A percentile compares a stretch with the other conserved stretches of the same genome.
These are phyloP conservation scores for Termitomyces eurrhizus DNA, from an alignment of 768 basidiomycete genomes.

Conservation along the genomic window DNA sequence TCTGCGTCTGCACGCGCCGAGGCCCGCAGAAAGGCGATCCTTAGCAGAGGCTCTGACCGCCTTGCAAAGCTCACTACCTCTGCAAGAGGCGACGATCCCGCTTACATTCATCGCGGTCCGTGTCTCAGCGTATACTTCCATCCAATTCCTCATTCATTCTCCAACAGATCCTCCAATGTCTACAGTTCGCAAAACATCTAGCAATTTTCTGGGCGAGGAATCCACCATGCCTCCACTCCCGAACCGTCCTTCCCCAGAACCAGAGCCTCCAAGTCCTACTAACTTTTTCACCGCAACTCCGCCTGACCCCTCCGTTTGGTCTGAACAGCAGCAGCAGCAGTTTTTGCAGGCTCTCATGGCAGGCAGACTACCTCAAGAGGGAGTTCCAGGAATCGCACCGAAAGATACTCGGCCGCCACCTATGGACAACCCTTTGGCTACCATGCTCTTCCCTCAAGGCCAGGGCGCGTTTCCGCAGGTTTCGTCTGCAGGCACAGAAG, in stretches of 20 bases:
- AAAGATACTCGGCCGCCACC: slow-evolving; percentile 20
- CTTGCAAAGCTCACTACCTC: slow-evolving; percentile 78
- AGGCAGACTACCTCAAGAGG: slow-evolving; percentile 15
- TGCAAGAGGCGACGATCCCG: slow-evolving; percentile 62
- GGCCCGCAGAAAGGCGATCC: slow-evolving; percentile 74
- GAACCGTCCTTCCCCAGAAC: slow-evolving; percentile 23
- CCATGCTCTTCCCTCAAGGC: slow-evolving; percentile 33
- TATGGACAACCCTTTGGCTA: slow-evolving; percentile 45
- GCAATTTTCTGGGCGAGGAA: slow-evolving; percentile 45
- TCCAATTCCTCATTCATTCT: not conserved
- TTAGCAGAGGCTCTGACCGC: slow-evolving; percentile 66
- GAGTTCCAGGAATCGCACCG: slow-evolving; percentile 13
- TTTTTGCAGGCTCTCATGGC: slow-evolving; percentile 64
- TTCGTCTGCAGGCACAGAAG: slow-evolving; percentile 13
- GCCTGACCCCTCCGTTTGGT: slow-evolving; percentile 59
- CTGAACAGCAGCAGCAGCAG: slow-evolving; percentile 63
- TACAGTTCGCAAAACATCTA: slow-evolving; percentile 23
- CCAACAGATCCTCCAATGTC: slow-evolving; percentile 38
- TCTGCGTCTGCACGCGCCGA: slow-evolving; percentile 70
- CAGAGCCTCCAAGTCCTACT: slow-evolving; percentile 19
- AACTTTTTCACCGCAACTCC: slow-evolving; percentile 19
- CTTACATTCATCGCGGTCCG: slow-evolving; percentile 49
- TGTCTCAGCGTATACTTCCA: slow-evolving; percentile 1
- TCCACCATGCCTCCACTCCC: slow-evolving; percentile 36
- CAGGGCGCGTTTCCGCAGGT: slow-evolving; percentile 20